phyloP scores from a whole-genome alignment of 257 asterid genomes.

The Solanum piurae region DNA sequence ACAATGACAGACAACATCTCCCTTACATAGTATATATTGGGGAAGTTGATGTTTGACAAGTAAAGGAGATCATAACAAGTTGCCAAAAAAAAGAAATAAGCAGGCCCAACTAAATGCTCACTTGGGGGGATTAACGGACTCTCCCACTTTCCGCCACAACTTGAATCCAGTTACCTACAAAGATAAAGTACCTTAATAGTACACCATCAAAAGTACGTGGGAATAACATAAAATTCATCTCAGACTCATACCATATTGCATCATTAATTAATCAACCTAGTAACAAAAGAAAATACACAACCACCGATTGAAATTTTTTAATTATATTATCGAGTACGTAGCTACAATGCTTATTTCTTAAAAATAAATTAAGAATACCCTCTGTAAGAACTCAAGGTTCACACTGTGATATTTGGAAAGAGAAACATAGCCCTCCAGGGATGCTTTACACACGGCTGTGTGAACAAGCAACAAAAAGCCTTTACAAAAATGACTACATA shows the following conservation, averaged over 20 bases:
- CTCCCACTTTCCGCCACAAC: slow-evolving; percentile 94
- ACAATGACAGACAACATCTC: background rate
- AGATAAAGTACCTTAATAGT: background rate
- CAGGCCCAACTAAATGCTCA: slow-evolving; percentile 16
- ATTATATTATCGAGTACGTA: background rate
- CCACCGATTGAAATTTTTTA: background rate
- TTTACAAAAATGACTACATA: background rate
- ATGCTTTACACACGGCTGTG: background rate
- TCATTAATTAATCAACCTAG: background rate
- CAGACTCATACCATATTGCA: background rate
- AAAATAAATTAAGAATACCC: background rate
- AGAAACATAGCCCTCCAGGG: background rate
- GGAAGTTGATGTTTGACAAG: background rate
- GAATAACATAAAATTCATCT: background rate
- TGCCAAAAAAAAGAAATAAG: background rate
- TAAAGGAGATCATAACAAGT: background rate
- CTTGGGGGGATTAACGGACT: slow-evolving; percentile 89
- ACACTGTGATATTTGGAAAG: background rate
- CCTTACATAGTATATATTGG: background rate
- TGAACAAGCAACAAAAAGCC: background rate
- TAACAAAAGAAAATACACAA: background rate
- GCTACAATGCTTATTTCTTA: background rate
- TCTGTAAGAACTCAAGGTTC: background rate
- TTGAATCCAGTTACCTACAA: slow-evolving; percentile 72
- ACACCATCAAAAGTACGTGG: background rate